Percentiles rank a stretch among this genome's conserved stretches.
Evolutionary conservation across 768 basidiomycete genomes (phyloP).

Genomic region (Tylopilus sp.): DNA sequence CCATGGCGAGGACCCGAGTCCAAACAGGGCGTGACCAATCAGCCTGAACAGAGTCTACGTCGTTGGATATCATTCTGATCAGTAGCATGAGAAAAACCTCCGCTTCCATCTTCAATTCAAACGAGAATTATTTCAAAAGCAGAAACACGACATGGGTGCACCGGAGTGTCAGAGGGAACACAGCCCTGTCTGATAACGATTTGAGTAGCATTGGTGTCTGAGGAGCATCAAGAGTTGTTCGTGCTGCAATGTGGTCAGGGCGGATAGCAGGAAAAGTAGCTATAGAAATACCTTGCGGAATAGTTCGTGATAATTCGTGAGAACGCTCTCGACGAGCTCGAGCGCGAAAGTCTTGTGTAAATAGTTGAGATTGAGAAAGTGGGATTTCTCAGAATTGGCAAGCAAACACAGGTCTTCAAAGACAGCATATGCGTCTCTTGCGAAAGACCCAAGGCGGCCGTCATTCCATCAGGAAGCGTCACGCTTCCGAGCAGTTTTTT

Average conservation of each 20-base stretch:
- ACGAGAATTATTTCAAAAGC: conserved; percentile 85
- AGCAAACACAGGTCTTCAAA: conserved; percentile 93
- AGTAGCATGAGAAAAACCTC: conserved; percentile 82
- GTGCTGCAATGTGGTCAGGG: conserved; percentile 47
- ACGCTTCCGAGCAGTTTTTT: conserved; percentile 35
- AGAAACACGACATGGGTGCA: conserved; percentile 93
- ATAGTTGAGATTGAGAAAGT: conserved; percentile 76
- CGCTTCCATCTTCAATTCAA: conserved; percentile 74
- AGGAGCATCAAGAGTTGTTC: conserved; percentile 82
- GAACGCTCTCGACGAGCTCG: conserved; percentile 95
- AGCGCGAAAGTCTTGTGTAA: conserved; percentile 92
- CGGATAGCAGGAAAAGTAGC: background rate
- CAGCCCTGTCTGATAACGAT: conserved; percentile 75
- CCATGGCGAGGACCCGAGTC: conserved; percentile 91
- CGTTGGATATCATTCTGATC: conserved; percentile 61
- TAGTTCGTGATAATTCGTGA: conserved; percentile 87
- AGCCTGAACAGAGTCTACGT: conserved; percentile 32
- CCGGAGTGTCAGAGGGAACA: conserved; percentile 89
- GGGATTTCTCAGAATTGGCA: conserved; percentile 75
- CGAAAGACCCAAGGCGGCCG: conserved; percentile 62
- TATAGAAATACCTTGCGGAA: conserved; percentile 66
- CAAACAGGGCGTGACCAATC: conserved; percentile 58
- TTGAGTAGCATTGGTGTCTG: conserved; percentile 80
- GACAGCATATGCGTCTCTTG: conserved; percentile 80
- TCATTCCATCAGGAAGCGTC: conserved; percentile 65